A percentile compares a stretch with the other conserved stretches of the same genome.
Evolutionary conservation across 2,329 filamentous ascomycete species (phyloP).

Genomic region (Zalaria sp.): DNA sequence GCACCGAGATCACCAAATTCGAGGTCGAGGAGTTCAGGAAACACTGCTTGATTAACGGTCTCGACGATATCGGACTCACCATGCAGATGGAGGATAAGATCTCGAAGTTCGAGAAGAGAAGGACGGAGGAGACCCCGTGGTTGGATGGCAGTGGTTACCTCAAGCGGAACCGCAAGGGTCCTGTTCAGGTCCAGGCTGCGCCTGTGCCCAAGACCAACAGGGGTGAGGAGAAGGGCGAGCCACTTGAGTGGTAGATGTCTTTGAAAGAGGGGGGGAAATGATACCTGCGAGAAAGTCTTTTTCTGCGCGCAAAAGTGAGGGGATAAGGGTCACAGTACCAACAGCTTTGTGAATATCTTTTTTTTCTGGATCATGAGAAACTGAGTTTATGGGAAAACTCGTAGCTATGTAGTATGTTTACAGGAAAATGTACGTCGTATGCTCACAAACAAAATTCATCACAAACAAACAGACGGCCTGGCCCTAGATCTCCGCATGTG

Average conservation of each 20-base stretch:
- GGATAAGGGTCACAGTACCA: too few species aligned
- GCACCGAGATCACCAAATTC: conserved; percentile 62
- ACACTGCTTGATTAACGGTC: conserved; percentile 82
- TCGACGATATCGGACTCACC: conserved; percentile 91
- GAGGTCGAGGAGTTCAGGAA: conserved; percentile 89
- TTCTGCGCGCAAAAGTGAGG: too few species aligned
- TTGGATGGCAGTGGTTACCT: conserved; percentile 78
- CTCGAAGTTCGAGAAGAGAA: conserved; percentile 61
- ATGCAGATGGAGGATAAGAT: conserved; percentile 91
- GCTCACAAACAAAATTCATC: too few species aligned
- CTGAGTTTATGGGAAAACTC: too few species aligned
- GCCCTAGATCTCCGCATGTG: conserved; percentile 5
- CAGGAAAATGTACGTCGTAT: too few species aligned
- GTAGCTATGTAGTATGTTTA: too few species aligned
- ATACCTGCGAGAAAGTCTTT: too few species aligned
- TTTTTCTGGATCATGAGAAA: too few species aligned
- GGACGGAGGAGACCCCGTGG: conserved; percentile 73
- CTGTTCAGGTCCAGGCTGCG: conserved; percentile 48
- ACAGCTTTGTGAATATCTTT: too few species aligned
- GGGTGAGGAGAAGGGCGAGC: conserved; percentile 70
- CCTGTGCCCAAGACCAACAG: conserved; percentile 81
- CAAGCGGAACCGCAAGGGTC: conserved; percentile 37
- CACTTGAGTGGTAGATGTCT: conserved; percentile 63
- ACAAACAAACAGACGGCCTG: too few species aligned
- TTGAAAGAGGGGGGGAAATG: too few species aligned